Evolutionary conservation across 768 basidiomycete genomes (phyloP).

Genomic region (Hypholoma sublateritium): DNA sequence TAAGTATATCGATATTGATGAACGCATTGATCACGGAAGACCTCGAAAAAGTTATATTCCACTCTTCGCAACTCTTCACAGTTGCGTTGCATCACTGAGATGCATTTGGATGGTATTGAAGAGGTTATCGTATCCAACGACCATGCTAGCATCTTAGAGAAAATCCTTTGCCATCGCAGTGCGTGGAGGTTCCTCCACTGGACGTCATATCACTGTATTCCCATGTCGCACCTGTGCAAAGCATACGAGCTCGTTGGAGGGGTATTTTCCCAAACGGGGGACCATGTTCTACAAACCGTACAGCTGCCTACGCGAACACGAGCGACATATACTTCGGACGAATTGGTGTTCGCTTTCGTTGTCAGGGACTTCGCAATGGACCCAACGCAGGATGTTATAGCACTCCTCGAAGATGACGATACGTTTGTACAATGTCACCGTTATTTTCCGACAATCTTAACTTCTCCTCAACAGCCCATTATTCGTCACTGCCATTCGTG

Average conservation of each 20-base stretch:
- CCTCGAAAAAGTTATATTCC: background rate
- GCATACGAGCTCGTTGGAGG: background rate
- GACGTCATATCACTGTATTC: background rate
- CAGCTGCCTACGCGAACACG: background rate
- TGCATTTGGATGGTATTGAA: background rate
- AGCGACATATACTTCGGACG: background rate
- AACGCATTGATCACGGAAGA: background rate
- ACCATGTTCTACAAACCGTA: background rate
- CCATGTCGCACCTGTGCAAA: background rate
- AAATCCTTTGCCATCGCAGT: background rate
- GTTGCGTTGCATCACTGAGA: background rate
- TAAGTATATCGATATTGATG: background rate
- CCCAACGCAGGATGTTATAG: slow-evolving; percentile 2
- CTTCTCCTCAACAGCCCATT: background rate
- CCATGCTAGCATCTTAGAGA: background rate
- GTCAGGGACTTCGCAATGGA: background rate
- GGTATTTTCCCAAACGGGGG: background rate
- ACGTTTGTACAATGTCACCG: background rate
- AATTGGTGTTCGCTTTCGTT: background rate
- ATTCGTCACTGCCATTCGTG: background rate
- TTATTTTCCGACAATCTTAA: background rate
- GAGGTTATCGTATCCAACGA: background rate
- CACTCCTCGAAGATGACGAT: background rate
- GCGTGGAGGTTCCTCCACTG: background rate
- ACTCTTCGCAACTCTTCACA: background rate